Base-by-base conservation (phyloP, 345 rosid species). In the Rubroshorea leprosula region DNA sequence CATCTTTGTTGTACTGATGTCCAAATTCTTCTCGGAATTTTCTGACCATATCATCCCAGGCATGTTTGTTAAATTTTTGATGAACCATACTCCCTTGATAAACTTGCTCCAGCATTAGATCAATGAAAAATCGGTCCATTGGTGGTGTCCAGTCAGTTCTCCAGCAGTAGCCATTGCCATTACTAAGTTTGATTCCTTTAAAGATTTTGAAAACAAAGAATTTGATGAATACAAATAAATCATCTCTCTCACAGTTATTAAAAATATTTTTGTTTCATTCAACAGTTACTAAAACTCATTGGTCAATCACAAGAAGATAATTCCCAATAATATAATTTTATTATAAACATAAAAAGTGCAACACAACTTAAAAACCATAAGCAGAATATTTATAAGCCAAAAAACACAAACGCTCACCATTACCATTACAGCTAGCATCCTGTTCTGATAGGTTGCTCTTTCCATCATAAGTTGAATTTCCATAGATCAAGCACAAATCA, bases 51-150 rank as follows among this genome's bases (percentile, higher is more conserved):
- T 71, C 68, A 39, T 20, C 66, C 83, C 83, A 79, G 18, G 78
- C 80, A 51, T 55, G 70, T n/a, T 66, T 68, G 29, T 55, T 70
- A 60, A 75, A 70, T 48, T 61, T 70, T 64, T 57, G 49, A 62
- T 72, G 46, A 45, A 60, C 43, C 70, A 68, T 65, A 60, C 74
- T 63, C 68, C 72, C 80, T 5, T 65, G 78, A 49, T 60, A 64
- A 70, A 70, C 83, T 60, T 75, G 74, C 51, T 73, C 65, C 8
- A 75, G 63, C 80, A 79, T 73, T 60, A 75, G 66, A 68, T 79
- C 80, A 65, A 79, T 79, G 58, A 79, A 68, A 68, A 26, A 75
- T 31, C 78, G 74, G 65, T 79, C 83, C 83, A 79, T 79, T 31
- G 68, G 58, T 13, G 72, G 78, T 39, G 69, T 60, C 83, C 83